Evolutionary conservation across 2,329 filamentous ascomycete species (phyloP).

Genomic region (Aspergillus clavatus): DNA sequence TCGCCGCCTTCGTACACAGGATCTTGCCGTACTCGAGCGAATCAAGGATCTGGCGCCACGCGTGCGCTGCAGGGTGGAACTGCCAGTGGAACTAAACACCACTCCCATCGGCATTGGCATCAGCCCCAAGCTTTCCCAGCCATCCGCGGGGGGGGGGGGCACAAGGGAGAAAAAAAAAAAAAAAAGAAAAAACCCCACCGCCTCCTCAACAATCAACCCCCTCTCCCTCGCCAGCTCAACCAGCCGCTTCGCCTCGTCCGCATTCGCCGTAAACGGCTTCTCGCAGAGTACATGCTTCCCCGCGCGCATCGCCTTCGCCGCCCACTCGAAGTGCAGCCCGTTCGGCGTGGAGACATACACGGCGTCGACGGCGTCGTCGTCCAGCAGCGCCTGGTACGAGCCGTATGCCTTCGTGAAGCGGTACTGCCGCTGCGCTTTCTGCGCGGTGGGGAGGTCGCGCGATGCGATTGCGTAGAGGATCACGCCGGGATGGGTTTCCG

Average conservation of each 20-base stretch:
- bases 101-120: no score
- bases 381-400: slow-evolving; percentile 20
- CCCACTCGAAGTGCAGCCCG: slow-evolving; percentile 43
- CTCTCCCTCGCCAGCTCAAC: slow-evolving; percentile 36
- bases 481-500: slow-evolving; percentile 25
- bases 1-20: slow-evolving; percentile 23
- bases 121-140: no score
- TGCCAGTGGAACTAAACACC: slow-evolving; percentile 41
- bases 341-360: slow-evolving; percentile 50
- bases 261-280: slow-evolving; percentile 28
- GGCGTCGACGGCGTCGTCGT: slow-evolving; percentile 38
- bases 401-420: slow-evolving; percentile 43
- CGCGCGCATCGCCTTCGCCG: slow-evolving; percentile 30
- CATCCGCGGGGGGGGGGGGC: no score
- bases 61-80: slow-evolving; percentile 40
- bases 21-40: slow-evolving; percentile 29
- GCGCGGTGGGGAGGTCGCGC: slow-evolving; percentile 44
- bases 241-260: slow-evolving; percentile 39
- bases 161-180: no score
- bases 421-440: slow-evolving; percentile 48
- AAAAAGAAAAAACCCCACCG: slow-evolving; percentile 20
- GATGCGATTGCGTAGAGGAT: slow-evolving; percentile 52
- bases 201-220: slow-evolving; percentile 49
- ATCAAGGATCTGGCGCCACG: slow-evolving; percentile 34
- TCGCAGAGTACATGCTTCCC: slow-evolving; percentile 30